Evolutionary conservation across 176 grass and related monocot species (phyloP).

Genomic region (Oryza meridionalis): DNA sequence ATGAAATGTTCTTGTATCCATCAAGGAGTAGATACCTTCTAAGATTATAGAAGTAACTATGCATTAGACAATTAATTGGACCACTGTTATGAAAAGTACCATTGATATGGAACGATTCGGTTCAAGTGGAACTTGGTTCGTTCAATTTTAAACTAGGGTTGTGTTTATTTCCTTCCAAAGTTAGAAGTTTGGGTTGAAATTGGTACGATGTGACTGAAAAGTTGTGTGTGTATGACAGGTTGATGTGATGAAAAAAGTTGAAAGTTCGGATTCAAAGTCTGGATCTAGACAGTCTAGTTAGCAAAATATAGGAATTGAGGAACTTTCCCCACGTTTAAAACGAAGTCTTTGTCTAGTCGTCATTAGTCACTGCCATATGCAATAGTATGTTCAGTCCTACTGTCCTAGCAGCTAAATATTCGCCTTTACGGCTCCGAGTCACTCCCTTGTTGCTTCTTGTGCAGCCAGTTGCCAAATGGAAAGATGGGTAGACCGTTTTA

Average conservation of each 20-base stretch:
- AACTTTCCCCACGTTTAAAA: not conserved
- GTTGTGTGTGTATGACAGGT: too few species aligned
- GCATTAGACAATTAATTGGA: not conserved
- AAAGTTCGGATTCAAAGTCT: too few species aligned
- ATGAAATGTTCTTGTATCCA: not conserved
- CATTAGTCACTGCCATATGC: not conserved
- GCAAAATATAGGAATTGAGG: not conserved
- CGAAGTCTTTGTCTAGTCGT: not conserved
- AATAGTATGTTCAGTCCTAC: not conserved
- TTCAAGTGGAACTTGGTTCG: not conserved
- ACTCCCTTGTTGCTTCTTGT: too few species aligned
- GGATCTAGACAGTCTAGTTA: too few species aligned
- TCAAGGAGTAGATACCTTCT: too few species aligned
- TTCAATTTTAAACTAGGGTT: not conserved
- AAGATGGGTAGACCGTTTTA: not conserved
- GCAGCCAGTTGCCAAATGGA: too few species aligned
- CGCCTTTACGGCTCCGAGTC: too few species aligned
- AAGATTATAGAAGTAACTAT: not conserved
- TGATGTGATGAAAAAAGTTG: too few species aligned
- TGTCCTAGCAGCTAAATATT: not conserved
- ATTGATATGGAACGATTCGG: not conserved
- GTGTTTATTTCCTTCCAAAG: too few species aligned
- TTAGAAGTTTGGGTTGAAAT: too few species aligned
- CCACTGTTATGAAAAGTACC: not conserved
- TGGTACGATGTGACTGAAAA: too few species aligned